Evolutionary conservation across 441 rosid species (phyloP).

Genomic region (Pelargonium myrrhifolium): DNA sequence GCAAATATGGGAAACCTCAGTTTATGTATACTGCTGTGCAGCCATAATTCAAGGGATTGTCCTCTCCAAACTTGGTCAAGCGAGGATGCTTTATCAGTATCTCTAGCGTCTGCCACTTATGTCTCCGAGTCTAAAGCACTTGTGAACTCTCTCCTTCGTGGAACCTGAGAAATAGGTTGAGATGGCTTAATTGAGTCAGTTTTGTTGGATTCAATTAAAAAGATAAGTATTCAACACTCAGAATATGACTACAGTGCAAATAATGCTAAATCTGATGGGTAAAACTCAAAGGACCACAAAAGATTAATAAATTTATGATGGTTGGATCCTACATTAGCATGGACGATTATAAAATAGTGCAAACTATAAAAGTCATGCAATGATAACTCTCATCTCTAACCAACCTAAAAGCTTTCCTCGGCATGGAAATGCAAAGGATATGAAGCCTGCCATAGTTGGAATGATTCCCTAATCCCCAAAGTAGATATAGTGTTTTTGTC

Average conservation of each 20-base stretch:
- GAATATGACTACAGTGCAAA: neutral
- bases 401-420: neutral
- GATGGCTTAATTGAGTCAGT: constrained; percentile 15
- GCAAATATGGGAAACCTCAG: constrained; percentile 18
- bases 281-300: too few relatives aligned
- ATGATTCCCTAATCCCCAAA: too few relatives aligned
- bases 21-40: constrained; percentile 86
- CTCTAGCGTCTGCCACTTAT: constrained; percentile 52
- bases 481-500: too few relatives aligned
- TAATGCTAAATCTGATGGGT: neutral
- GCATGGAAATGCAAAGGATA: neutral
- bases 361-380: neutral
- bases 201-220: neutral
- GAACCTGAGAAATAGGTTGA: constrained; percentile 23
- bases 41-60: constrained; percentile 71
- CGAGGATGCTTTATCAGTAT: constrained; percentile 51
- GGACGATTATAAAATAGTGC: neutral
- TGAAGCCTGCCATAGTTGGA: neutral
- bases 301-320: too few relatives aligned
- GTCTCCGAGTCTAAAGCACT: constrained; percentile 14
- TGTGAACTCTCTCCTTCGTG: constrained; percentile 29
- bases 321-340: neutral
- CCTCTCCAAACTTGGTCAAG: constrained; percentile 58
- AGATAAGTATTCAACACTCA: constrained; percentile 1
- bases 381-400: neutral